Base-by-base conservation (phyloP, 768 basidiomycete species). In the Collybia sordida region DNA sequence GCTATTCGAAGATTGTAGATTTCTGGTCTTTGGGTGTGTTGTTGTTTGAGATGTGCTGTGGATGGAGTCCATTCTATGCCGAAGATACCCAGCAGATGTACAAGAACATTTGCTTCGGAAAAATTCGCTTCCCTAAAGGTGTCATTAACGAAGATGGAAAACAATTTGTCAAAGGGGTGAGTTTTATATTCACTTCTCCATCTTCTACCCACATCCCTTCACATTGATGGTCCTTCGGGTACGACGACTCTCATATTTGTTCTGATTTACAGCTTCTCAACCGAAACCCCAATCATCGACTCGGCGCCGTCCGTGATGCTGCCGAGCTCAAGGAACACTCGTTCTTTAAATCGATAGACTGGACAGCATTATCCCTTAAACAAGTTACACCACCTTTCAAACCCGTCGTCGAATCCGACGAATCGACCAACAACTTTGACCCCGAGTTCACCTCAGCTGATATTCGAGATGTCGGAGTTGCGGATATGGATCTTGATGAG, bases 81-180 rank as follows among this genome's bases (percentile, higher is more conserved):
- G 97, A 99, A 62, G 97, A 99, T 64, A 97, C 93, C 3, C 96
- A 99, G 66, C 92, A 96, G 71, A 99, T 99, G 97, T 99, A 99
- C 75, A 94, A 94, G 78, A 93, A 90, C 71, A 93, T 92, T 58
- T 97, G 95, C 66, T 99, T 98, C 68, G 97, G 97, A 52, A 98
- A 98, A 79, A 98, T 98, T 64, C 80, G 94, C 46, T 98, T 98
- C 74, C 97, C 97, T 4, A 89, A 93, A 62, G 95, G 90, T 46
- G 95, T 98, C 27, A 98, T 98, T 58, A 86, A 87, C 52, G 97
- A 99, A 61, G 95, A 98, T 42, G 97, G 97, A 41, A 99, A 99
- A 72, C 89, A 95, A 72, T 99, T 98, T 58, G 97, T 99, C 61
- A 98, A 98, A 72, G 93, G 92, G 55, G 95, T 98, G 58, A 73